Evolutionary conservation across 2,329 filamentous ascomycete genomes (phyloP), one percentile per base, ranked within the genome.

Genomic region (Aspergillus sp.): DNA sequence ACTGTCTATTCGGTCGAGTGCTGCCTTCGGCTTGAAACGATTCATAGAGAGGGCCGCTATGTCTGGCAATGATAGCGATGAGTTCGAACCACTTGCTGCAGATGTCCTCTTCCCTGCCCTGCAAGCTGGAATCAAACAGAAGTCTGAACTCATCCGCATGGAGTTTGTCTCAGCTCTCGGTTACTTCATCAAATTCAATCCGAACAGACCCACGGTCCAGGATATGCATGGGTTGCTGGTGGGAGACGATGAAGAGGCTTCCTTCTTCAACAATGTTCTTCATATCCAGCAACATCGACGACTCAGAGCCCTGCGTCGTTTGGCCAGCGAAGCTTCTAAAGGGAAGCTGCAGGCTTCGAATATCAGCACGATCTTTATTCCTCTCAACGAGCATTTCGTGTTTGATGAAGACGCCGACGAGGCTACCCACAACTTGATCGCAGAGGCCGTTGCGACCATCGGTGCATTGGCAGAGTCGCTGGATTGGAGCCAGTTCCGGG

Each of bases 251-350:
- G 88, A 92, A 44, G 88, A 89, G 63, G 83, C 85, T 10, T 89
- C 89, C 1, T 97, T 99, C 76, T 99, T 97, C 77, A 88, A 84
- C 71, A 96, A 97, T 63, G 85, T 97, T 42, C 77, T 97, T 32
- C 92, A 94, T 65, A 93, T 96, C 45, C 91, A 96, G 47, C 87
- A 91, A 32, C 87, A 94, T 54, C 86, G 90, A 58, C 89, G 96
- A 64, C 80, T 95, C 49, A 88, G 92, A 61, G 92, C 94, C 2
- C 77, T 99, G 34, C 86, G 89, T 54, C 81, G 90, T 52, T 78
- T 99, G 11, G 86, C 88, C 51, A 76, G 81, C 7, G 87, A 88
- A 57, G 89, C 89, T 50, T 71, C 77, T 9, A 80, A 80, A 51
- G 79, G 82, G 11, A 79, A 84, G 45, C 77, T 99, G 54, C 82